These are phyloP conservation scores for Hyphodiscus hymeniophilus DNA, from an alignment of 495 filamentous ascomycete genomes.

Conservation along the genomic window DNA sequence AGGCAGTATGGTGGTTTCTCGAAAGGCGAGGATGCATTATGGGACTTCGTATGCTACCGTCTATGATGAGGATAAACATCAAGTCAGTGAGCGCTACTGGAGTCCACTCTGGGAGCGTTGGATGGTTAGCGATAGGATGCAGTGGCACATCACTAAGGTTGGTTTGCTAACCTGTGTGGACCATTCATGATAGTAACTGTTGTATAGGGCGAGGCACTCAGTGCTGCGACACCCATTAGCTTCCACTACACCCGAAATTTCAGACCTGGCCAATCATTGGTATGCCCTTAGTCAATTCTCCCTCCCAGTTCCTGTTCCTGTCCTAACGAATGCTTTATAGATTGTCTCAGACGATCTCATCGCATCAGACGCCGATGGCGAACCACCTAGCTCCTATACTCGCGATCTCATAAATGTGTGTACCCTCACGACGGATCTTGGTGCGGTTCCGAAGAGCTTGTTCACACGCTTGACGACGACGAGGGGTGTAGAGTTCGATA, in stretches of 20 bases:
- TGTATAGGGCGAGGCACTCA: constrained; percentile 55
- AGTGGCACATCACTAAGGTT: constrained; percentile 67
- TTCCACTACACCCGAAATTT: constrained; percentile 79
- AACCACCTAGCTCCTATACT: constrained; percentile 49
- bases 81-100: constrained; percentile 62
- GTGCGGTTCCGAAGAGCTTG: constrained; percentile 54
- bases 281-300: neutral
- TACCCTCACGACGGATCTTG: constrained; percentile 67
- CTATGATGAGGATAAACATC: constrained; percentile 62
- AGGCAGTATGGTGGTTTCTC: constrained; percentile 59
- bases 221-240: constrained; percentile 55
- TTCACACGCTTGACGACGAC: constrained; percentile 63
- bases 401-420: constrained; percentile 56
- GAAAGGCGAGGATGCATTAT: constrained; percentile 64
- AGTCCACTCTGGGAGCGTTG: constrained; percentile 68
- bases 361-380: constrained; percentile 51
- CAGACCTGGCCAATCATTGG: constrained; percentile 27
- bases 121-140: constrained; percentile 75
- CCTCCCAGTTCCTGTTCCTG: constrained; percentile 20
- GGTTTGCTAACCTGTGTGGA: constrained; percentile 9
- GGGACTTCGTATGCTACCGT: constrained; percentile 72
- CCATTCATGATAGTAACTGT: constrained; percentile 6
- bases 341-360: constrained; percentile 65
- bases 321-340: constrained; percentile 45
- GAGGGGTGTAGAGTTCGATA: constrained; percentile 65